phyloP scores from a whole-genome alignment of 345 rosid species.

The Moricandia arvensis region DNA sequence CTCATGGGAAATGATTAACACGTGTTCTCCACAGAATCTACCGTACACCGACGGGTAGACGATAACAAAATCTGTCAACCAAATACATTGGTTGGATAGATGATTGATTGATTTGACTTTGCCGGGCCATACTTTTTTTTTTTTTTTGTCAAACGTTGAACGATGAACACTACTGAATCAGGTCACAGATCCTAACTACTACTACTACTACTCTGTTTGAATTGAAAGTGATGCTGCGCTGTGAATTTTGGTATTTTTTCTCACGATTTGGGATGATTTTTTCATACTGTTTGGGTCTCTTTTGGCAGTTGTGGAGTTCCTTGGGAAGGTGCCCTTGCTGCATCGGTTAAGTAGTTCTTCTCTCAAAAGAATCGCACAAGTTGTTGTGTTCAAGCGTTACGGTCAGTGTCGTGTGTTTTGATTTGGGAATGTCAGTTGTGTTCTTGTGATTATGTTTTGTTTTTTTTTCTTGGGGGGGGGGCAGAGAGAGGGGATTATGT shows the following conservation, averaged over 20 bases:
- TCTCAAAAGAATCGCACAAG: conserved; percentile 54
- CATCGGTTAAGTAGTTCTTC: conserved; percentile 66
- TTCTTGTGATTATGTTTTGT: background rate
- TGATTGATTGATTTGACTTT: no score
- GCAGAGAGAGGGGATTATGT: conserved; percentile 70
- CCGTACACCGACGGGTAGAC: background rate
- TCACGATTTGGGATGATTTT: background rate
- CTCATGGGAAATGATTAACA: background rate
- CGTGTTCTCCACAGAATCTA: background rate
- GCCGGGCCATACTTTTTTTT: no score
- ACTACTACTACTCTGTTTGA: no score
- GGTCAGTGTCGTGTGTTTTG: conserved; percentile 41
- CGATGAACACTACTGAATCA: no score
- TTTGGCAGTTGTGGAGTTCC: conserved; percentile 66
- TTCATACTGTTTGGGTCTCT: background rate
- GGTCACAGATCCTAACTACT: no score
- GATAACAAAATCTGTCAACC: no score
- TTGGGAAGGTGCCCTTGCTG: conserved; percentile 71
- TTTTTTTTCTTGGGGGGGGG: no score
- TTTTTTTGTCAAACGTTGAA: no score
- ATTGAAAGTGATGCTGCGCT: background rate
- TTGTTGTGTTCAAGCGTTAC: conserved; percentile 49
- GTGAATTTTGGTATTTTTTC: background rate
- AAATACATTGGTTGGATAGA: no score
- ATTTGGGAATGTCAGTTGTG: background rate